Conservation (phyloP, 192 early-diverging fungal species). For the Coemansia sp. region DNA sequence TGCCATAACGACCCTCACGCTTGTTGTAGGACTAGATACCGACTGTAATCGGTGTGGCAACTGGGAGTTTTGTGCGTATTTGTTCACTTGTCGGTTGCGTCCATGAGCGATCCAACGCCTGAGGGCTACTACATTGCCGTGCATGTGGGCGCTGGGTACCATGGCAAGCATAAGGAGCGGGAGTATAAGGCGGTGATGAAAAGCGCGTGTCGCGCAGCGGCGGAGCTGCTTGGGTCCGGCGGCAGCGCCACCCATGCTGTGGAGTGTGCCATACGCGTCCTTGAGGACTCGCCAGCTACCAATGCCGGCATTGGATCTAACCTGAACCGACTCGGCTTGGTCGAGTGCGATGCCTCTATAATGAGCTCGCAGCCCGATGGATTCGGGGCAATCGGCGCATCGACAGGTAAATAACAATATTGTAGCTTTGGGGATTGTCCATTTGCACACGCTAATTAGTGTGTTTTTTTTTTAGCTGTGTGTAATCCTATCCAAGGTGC, state of each 20-base stretch:
- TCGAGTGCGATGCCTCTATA: constrained; percentile 89
- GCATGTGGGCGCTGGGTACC: constrained; percentile 43
- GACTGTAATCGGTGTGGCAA: not conserved
- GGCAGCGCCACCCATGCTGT: constrained; percentile 23
- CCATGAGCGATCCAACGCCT: not conserved
- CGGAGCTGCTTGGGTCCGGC: constrained; percentile 10
- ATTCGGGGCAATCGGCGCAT: constrained; percentile 80
- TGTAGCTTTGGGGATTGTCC: not conserved
- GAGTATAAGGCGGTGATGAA: constrained; percentile 31
- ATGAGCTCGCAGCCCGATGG: constrained; percentile 64
- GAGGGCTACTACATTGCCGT: constrained; percentile 29
- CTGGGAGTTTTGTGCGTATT: not conserved
- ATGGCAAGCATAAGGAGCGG: constrained; percentile 14
- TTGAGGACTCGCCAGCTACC: constrained; percentile 56
- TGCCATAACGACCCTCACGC: not conserved
- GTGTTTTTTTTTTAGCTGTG: constrained; percentile 54
- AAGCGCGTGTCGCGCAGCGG: constrained; percentile 26
- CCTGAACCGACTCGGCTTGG: constrained; percentile 65
- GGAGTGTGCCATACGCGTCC: constrained; percentile 20
- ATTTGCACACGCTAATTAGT: not conserved
- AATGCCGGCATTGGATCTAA: constrained; percentile 79
- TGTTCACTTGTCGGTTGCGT: not conserved
- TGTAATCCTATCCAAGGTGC: constrained; percentile 67
- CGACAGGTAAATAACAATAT: constrained; percentile 52
- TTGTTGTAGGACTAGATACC: not conserved